phyloP scores from a whole-genome alignment of 2,329 filamentous ascomycete genomes.

The Aspergillus ruber region DNA sequence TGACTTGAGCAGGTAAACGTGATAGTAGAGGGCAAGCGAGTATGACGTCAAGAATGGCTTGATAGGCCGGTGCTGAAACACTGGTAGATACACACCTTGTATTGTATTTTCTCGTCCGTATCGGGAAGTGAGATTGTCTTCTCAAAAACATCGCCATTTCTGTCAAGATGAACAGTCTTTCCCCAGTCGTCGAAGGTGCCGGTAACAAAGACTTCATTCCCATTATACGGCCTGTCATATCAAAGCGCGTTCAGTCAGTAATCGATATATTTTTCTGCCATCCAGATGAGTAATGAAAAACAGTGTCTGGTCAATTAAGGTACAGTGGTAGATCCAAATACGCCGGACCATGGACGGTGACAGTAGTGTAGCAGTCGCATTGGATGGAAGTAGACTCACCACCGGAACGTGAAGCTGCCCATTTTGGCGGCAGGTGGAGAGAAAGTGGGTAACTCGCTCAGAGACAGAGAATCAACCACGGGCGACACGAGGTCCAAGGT shows the following conservation, averaged over 20 bases:
- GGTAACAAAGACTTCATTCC: slow-evolving; percentile 85
- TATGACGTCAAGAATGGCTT: slow-evolving; percentile 12
- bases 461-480: no score
- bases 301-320: slow-evolving; percentile 4
- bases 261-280: slow-evolving; percentile 3
- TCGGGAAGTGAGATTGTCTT: slow-evolving; percentile 71
- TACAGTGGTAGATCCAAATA: background rate
- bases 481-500: no score
- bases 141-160: slow-evolving; percentile 64
- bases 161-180: slow-evolving; percentile 76
- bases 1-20: slow-evolving; percentile 1
- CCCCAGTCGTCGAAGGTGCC: slow-evolving; percentile 94
- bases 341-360: background rate
- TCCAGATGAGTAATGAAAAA: background rate
- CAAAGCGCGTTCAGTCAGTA: slow-evolving; percentile 23
- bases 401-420: slow-evolving; percentile 31
- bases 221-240: slow-evolving; percentile 67
- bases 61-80: background rate
- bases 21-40: slow-evolving; percentile 9
- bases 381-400: slow-evolving; percentile 21
- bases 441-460: no score
- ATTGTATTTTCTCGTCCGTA: slow-evolving; percentile 68
- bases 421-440: no score
- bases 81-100: slow-evolving; percentile 67
- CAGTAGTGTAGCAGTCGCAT: background rate